These are phyloP conservation scores for Amphirosellinia nigrospora DNA, from an alignment of 495 filamentous ascomycete species.

Conservation along the genomic window DNA sequence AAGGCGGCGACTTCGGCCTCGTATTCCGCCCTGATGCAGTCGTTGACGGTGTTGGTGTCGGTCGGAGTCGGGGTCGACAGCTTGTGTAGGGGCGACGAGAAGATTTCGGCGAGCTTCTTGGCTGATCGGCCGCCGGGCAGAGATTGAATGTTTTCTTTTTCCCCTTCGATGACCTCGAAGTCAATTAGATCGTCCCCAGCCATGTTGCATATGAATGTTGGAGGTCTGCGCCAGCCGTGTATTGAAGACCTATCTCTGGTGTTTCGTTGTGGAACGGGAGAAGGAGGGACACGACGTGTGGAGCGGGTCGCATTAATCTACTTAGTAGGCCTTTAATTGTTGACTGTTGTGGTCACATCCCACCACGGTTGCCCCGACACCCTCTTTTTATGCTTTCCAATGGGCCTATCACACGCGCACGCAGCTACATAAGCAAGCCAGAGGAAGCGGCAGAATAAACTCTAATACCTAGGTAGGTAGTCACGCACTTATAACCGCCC, in stretches of 20 bases:
- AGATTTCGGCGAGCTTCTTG: constrained; percentile 82
- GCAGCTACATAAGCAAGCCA: too few relatives aligned
- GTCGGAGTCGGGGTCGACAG: constrained; percentile 64
- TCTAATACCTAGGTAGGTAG: not conserved
- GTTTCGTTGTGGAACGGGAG: constrained; percentile 10
- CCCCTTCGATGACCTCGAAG: constrained; percentile 93
- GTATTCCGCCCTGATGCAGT: constrained; percentile 79
- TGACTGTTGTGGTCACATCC: constrained; percentile 38
- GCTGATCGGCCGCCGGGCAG: constrained; percentile 91
- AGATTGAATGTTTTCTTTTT: constrained; percentile 97
- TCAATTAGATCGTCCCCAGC: constrained; percentile 67
- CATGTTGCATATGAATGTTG: constrained; percentile 44
- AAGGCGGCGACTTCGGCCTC: constrained; percentile 81
- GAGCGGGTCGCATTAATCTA: constrained; percentile 26
- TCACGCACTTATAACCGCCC: too few relatives aligned
- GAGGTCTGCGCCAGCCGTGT: constrained; percentile 22
- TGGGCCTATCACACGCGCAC: constrained; percentile 23
- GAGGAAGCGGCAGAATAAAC: too few relatives aligned
- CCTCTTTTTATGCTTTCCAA: constrained; percentile 28
- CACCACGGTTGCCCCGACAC: constrained; percentile 35
- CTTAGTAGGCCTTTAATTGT: constrained; percentile 28
- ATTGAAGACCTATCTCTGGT: constrained; percentile 21
- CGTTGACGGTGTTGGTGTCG: constrained; percentile 76
- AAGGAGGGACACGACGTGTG: constrained; percentile 16
- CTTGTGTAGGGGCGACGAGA: constrained; percentile 66